Percentiles rank a stretch among this genome's conserved stretches.
Conservation (phyloP, 768 basidiomycete genomes). For the Mycena chlorophos region DNA sequence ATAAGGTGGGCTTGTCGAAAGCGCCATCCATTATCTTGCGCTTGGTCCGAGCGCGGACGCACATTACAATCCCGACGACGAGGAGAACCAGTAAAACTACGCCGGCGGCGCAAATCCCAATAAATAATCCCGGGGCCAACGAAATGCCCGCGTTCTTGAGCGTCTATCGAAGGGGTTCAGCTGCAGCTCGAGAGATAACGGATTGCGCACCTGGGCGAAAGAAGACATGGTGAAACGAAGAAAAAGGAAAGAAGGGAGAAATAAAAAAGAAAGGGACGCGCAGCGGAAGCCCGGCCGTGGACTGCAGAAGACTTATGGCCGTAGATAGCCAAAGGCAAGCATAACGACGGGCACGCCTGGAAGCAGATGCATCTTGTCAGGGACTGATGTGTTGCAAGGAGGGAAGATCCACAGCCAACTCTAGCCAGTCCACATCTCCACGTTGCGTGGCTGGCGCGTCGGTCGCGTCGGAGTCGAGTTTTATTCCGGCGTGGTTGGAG, state of each 20-base stretch:
- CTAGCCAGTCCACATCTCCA: no score
- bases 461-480: no score
- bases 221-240: slow-evolving; percentile 2
- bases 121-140: slow-evolving; percentile 11
- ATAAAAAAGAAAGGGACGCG: slow-evolving; percentile 6
- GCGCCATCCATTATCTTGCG: slow-evolving; percentile 14
- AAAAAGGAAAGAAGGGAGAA: slow-evolving; percentile 1
- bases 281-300: slow-evolving; percentile 8
- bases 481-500: no score
- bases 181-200: background rate
- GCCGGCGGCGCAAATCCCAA: slow-evolving; percentile 15
- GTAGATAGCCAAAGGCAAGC: no score
- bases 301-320: slow-evolving; percentile 6
- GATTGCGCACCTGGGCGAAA: slow-evolving; percentile 18
- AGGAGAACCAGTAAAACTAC: slow-evolving; percentile 10
- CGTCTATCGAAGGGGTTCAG: slow-evolving; percentile 6
- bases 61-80: slow-evolving; percentile 7
- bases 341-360: no score
- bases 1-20: slow-evolving; percentile 17
- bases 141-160: slow-evolving; percentile 14
- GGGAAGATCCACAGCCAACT: no score
- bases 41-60: slow-evolving; percentile 16
- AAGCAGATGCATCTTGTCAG: no score
- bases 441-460: no score
- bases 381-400: background rate